These are phyloP conservation scores for Cutaneotrichosporon dermatis DNA, from an alignment of 1,284 basidiomycete genomes.

Conservation along the genomic window DNA sequence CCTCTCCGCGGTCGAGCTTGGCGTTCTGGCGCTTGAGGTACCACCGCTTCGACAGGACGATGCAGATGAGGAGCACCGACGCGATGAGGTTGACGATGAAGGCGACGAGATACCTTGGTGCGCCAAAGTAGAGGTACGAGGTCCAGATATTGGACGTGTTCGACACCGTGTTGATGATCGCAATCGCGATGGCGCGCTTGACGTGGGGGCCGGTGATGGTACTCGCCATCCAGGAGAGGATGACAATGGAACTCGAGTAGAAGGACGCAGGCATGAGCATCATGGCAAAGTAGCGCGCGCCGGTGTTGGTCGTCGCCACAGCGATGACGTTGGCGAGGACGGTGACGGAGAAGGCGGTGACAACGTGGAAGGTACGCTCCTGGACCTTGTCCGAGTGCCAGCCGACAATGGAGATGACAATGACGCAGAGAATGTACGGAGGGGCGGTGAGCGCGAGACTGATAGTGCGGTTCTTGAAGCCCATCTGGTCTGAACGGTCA, in stretches of 20 bases:
- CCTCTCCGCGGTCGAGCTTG: constrained; percentile 42
- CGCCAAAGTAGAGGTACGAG: constrained; percentile 40
- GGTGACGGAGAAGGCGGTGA: constrained; percentile 48
- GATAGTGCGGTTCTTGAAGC: constrained; percentile 37
- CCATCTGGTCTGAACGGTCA: constrained; percentile 22
- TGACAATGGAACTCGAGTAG: constrained; percentile 46
- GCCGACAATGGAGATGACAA: constrained; percentile 39
- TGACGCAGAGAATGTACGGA: constrained; percentile 41
- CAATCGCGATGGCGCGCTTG: constrained; percentile 48
- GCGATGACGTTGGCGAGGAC: constrained; percentile 71
- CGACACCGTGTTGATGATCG: constrained; percentile 45
- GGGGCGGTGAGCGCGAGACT: constrained; percentile 45
- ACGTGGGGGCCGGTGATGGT: constrained; percentile 45
- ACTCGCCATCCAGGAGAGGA: constrained; percentile 44
- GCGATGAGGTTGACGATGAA: constrained; percentile 44
- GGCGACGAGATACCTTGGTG: constrained; percentile 42
- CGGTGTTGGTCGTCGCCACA: constrained; percentile 48
- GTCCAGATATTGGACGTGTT: constrained; percentile 50
- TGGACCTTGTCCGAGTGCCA: constrained; percentile 41
- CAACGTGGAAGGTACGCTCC: constrained; percentile 26
- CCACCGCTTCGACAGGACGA: constrained; percentile 24
- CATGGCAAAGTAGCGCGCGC: constrained; percentile 44
- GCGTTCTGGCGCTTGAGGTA: constrained; percentile 42
- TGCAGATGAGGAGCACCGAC: constrained; percentile 35
- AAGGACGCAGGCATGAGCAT: constrained; percentile 30